phyloP scores from a whole-genome alignment of 176 grass and related monocot genomes.

The Musa beccarii region DNA sequence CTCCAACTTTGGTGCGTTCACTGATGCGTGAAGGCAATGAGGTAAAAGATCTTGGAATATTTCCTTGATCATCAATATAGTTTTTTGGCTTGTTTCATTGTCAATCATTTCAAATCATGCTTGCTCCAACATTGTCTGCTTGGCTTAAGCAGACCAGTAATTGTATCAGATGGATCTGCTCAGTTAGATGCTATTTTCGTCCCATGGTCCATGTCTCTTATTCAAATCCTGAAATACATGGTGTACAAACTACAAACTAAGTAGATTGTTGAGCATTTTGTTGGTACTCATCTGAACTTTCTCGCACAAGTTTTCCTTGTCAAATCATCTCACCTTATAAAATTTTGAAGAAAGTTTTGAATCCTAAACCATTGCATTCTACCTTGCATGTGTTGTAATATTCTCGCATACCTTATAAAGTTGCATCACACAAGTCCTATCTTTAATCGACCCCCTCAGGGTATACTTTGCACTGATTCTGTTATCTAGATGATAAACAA shows the following conservation, averaged over 20 bases:
- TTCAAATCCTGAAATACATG: background rate
- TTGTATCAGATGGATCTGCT: background rate
- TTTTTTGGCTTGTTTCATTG: background rate
- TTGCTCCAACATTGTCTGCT: background rate
- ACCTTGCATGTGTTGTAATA: too few species aligned
- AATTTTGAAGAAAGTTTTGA: too few species aligned
- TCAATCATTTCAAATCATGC: too few species aligned
- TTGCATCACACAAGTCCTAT: background rate
- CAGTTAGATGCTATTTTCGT: background rate
- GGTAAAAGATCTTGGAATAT: conserved; percentile 26
- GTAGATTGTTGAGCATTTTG: too few species aligned
- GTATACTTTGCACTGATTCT: background rate
- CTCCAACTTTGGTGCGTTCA: conserved; percentile 82
- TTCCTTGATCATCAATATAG: background rate
- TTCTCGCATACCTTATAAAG: too few species aligned
- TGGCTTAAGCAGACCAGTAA: background rate
- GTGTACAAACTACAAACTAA: background rate
- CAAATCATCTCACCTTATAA: conserved; percentile 8
- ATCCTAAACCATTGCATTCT: too few species aligned
- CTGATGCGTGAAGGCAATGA: conserved; percentile 87
- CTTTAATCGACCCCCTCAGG: background rate
- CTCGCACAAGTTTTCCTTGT: conserved; percentile 2
- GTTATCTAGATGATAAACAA: background rate
- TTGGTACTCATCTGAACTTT: too few species aligned
- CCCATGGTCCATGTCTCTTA: background rate